phyloP scores from a whole-genome alignment of 257 asterid genomes.

The Leonotis leonurus region DNA sequence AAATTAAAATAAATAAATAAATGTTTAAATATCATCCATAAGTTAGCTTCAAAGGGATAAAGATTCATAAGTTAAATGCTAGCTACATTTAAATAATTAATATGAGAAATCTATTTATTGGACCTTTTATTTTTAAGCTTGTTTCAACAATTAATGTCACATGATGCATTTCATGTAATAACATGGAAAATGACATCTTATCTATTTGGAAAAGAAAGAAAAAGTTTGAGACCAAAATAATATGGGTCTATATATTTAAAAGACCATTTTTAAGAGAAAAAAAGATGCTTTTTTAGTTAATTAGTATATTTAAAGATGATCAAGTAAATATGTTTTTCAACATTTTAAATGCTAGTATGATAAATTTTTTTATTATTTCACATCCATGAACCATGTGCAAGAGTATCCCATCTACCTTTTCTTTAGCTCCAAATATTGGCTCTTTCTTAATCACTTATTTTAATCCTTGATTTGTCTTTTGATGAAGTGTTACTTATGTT shows the following conservation, averaged over 20 bases:
- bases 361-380: slow-evolving; percentile 22
- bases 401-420: slow-evolving; percentile 31
- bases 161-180: too few relatives aligned
- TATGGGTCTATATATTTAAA: too few relatives aligned
- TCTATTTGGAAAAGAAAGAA: too few relatives aligned
- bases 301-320: not conserved
- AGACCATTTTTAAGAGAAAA: too few relatives aligned
- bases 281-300: too few relatives aligned
- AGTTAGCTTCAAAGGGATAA: not conserved
- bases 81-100: not conserved
- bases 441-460: slow-evolving; percentile 8
- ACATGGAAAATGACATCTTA: too few relatives aligned
- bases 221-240: too few relatives aligned
- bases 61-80: too few relatives aligned
- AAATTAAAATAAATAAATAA: not conserved
- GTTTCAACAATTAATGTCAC: too few relatives aligned
- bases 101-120: not conserved
- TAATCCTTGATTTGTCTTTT: slow-evolving; percentile 19
- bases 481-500: slow-evolving; percentile 14
- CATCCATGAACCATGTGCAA: slow-evolving; percentile 50
- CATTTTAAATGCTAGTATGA: slow-evolving; percentile 12
- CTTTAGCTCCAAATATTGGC: slow-evolving; percentile 19
- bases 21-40: not conserved
- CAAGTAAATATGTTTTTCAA: not conserved
- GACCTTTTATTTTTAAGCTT: not conserved